phyloP scores from a whole-genome alignment of 2,329 filamentous ascomycete species.

The Apiospora malaysiana region DNA sequence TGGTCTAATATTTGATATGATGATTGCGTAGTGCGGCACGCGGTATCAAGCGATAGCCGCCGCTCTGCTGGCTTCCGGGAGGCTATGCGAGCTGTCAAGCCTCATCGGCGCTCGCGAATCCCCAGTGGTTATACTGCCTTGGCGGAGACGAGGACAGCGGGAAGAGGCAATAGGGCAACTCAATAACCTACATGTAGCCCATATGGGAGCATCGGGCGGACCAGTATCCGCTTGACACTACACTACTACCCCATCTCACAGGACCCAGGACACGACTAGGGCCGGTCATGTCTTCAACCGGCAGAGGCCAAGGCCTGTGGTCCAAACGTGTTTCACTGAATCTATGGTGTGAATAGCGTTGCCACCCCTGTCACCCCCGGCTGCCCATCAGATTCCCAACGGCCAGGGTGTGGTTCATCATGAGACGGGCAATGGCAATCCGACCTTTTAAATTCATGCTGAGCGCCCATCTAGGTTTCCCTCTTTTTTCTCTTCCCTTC shows the following conservation, averaged over 20 bases:
- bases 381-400: background rate
- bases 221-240: conserved; percentile 20
- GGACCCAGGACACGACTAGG: background rate
- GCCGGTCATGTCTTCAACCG: conserved; percentile 20
- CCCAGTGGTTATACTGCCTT: background rate
- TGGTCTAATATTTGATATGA: conserved; percentile 15
- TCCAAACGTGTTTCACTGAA: conserved; percentile 26
- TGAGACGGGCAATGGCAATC: conserved; percentile 43
- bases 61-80: conserved; percentile 14
- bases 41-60: background rate
- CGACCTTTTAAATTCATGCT: conserved; percentile 49
- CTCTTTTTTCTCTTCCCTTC: conserved; percentile 36
- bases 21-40: background rate
- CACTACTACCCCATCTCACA: conserved; percentile 17
- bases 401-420: conserved; percentile 38
- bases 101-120: background rate
- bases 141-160: background rate
- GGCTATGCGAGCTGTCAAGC: conserved; percentile 29
- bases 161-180: background rate
- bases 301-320: conserved; percentile 20
- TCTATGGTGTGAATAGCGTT: conserved; percentile 9
- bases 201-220: conserved; percentile 19
- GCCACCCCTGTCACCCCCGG: conserved; percentile 28
- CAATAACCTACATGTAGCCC: background rate
- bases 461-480: conserved; percentile 33